Conservation (phyloP, 2,329 filamentous ascomycete species). For the Aspergillus candidus region DNA sequence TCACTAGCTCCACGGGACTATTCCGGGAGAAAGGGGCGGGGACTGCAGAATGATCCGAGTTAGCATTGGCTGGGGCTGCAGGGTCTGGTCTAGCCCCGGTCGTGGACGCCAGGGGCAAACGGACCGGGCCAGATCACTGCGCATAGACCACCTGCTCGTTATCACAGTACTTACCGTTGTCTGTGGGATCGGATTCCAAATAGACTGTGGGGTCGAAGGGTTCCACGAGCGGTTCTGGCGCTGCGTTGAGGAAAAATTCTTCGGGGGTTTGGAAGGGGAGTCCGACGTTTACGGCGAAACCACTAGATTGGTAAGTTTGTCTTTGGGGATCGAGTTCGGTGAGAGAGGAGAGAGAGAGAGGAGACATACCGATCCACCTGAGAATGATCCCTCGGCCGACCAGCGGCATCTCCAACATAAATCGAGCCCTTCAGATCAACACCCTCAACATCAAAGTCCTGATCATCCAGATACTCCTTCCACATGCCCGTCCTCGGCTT, state of each 20-base stretch:
- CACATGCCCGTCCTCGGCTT: slow-evolving; percentile 92
- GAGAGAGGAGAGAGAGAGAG: neutral
- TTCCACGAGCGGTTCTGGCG: slow-evolving; percentile 59
- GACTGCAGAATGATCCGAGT: slow-evolving; percentile 7
- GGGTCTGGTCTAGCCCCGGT: too few species aligned
- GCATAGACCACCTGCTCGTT: slow-evolving; percentile 6
- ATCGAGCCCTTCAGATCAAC: slow-evolving; percentile 68
- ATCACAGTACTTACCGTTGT: slow-evolving; percentile 28
- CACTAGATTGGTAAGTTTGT: slow-evolving; percentile 41
- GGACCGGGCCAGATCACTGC: neutral
- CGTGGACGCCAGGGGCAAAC: neutral
- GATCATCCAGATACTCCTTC: slow-evolving; percentile 59
- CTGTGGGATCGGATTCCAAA: slow-evolving; percentile 30
- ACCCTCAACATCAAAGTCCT: slow-evolving; percentile 49
- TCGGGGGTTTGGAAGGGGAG: slow-evolving; percentile 81
- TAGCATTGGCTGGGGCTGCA: too few species aligned
- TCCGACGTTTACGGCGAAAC: slow-evolving; percentile 80
- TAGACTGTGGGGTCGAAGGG: slow-evolving; percentile 65
- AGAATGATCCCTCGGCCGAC: slow-evolving; percentile 52
- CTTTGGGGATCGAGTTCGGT: neutral
- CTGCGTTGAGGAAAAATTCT: slow-evolving; percentile 74
- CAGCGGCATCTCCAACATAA: slow-evolving; percentile 84
- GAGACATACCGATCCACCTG: slow-evolving; percentile 50
- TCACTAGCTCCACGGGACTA: slow-evolving; percentile 64
- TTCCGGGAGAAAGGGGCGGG: slow-evolving; percentile 49